Conservation (phyloP, 345 rosid species). For the Hibiscus tridactylites region DNA sequence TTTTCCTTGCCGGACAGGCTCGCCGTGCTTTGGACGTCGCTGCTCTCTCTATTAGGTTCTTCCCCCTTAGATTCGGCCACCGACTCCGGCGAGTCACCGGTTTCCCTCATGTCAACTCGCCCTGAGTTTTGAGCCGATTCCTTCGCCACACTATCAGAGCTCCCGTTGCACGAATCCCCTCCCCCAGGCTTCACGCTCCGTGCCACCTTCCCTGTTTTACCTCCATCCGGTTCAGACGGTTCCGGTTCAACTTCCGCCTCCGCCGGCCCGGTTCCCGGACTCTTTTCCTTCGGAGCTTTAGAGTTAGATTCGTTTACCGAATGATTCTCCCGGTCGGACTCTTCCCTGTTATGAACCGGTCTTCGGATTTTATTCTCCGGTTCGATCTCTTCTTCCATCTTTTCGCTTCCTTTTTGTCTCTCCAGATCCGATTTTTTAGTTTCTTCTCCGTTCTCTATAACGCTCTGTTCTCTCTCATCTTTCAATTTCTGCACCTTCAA, state of each 20-base stretch:
- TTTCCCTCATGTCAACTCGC: slow-evolving; percentile 13
- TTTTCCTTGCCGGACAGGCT: slow-evolving; percentile 32
- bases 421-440: slow-evolving; percentile 17
- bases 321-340: slow-evolving; percentile 22
- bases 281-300: slow-evolving; percentile 28
- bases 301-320: slow-evolving; percentile 49
- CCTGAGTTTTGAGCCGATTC: slow-evolving; percentile 23
- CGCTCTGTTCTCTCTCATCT: slow-evolving; percentile 27
- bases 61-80: slow-evolving; percentile 31
- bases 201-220: slow-evolving; percentile 1
- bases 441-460: slow-evolving; percentile 7
- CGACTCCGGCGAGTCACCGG: slow-evolving; percentile 18
- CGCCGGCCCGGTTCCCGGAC: slow-evolving; percentile 18
- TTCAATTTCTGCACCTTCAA: slow-evolving; percentile 37
- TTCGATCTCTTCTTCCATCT: slow-evolving; percentile 12
- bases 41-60: slow-evolving; percentile 18
- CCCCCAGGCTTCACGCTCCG: slow-evolving; percentile 9
- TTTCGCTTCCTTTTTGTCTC: neutral
- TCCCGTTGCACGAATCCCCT: slow-evolving; percentile 39
- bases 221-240: slow-evolving; percentile 5
- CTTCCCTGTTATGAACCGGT: slow-evolving; percentile 15
- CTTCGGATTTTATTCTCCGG: slow-evolving; percentile 4
- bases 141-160: slow-evolving; percentile 37
- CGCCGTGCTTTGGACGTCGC: slow-evolving; percentile 67
- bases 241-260: slow-evolving; percentile 13